phyloP scores from a whole-genome alignment of 768 basidiomycete genomes.

The Tricholoma sp. region DNA sequence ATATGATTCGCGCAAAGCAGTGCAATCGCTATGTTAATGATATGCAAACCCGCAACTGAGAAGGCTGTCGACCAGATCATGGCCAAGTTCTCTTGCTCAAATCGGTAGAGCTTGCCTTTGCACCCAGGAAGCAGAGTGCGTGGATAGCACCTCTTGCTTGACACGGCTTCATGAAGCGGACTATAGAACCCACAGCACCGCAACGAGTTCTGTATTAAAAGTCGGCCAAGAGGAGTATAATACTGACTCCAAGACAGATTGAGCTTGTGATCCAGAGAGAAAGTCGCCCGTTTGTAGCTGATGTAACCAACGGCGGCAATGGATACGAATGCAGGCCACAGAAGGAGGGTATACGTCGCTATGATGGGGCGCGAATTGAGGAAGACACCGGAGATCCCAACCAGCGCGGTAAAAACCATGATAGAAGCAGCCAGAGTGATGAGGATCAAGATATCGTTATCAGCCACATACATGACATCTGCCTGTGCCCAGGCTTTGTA shows the following conservation, averaged over 20 bases:
- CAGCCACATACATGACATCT: constrained; percentile 58
- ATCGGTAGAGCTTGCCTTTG: constrained; percentile 51
- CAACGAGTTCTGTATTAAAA: constrained; percentile 56
- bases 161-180: constrained; percentile 53
- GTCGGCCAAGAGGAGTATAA: constrained; percentile 49
- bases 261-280: constrained; percentile 62
- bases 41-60: constrained; percentile 51
- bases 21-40: constrained; percentile 53
- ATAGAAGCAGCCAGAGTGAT: constrained; percentile 55
- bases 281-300: constrained; percentile 55
- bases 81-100: constrained; percentile 45
- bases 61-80: constrained; percentile 50
- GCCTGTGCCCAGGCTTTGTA: constrained; percentile 52
- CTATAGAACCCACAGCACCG: constrained; percentile 65
- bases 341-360: constrained; percentile 59
- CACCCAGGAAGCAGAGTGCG: constrained; percentile 64
- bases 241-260: constrained; percentile 64
- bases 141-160: constrained; percentile 55
- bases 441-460: constrained; percentile 50
- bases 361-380: constrained; percentile 67
- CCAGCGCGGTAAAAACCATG: constrained; percentile 50
- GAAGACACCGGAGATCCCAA: constrained; percentile 56
- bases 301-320: constrained; percentile 59
- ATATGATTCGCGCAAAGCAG: constrained; percentile 70
- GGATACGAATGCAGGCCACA: constrained; percentile 59